These are phyloP conservation scores for Scheffersomyces insectosa DNA, from an alignment of 1,139 yeast genomes.

Conservation along the genomic window DNA sequence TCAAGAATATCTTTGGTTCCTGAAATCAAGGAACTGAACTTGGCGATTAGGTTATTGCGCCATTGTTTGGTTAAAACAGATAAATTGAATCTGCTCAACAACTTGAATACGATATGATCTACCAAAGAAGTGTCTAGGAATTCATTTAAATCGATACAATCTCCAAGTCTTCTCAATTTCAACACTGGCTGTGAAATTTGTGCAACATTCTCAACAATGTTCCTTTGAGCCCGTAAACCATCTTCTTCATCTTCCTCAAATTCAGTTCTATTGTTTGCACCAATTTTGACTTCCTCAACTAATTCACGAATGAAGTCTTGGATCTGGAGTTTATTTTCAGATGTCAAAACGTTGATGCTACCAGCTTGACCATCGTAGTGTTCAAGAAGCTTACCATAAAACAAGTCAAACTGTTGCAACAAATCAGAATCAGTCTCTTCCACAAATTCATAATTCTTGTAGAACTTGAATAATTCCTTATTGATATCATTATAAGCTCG, in stretches of 20 bases:
- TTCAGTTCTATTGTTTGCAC: slow-evolving; percentile 4
- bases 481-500: slow-evolving; percentile 29
- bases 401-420: slow-evolving; percentile 15
- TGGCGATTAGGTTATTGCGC: background rate
- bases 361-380: slow-evolving; percentile 9
- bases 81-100: background rate
- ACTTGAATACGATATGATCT: background rate
- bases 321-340: slow-evolving; percentile 23
- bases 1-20: slow-evolving; percentile 24
- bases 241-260: slow-evolving; percentile 10
- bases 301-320: slow-evolving; percentile 27
- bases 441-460: slow-evolving; percentile 17
- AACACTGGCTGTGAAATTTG: slow-evolving; percentile 18
- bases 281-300: slow-evolving; percentile 19
- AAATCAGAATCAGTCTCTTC: slow-evolving; percentile 9
- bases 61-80: background rate
- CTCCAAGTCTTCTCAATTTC: slow-evolving; percentile 32
- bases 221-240: slow-evolving; percentile 17
- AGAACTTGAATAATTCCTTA: slow-evolving; percentile 25
- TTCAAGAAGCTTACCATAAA: slow-evolving; percentile 16
- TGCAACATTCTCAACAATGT: slow-evolving; percentile 14
- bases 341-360: slow-evolving; percentile 16
- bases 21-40: background rate
- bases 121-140: slow-evolving; percentile 4
- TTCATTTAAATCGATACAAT: slow-evolving; percentile 21